These are phyloP conservation scores for Ramularia endophylla DNA, from an alignment of 2,329 filamentous ascomycete species.

Conservation along the genomic window DNA sequence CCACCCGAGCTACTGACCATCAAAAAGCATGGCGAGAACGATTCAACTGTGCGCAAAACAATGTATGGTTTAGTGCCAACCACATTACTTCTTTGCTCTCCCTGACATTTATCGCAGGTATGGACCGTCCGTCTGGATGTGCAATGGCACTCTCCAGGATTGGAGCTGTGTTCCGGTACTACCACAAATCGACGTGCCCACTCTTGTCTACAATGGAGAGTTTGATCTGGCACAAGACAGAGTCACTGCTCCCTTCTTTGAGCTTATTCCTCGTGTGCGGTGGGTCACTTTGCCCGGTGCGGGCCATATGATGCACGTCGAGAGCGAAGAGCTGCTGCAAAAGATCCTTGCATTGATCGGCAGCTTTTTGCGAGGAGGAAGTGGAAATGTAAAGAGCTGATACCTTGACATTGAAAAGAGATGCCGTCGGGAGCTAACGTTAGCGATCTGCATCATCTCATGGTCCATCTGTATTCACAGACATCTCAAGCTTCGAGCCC, in stretches of 20 bases:
- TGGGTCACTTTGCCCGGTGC: slow-evolving; percentile 24
- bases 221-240: slow-evolving; percentile 28
- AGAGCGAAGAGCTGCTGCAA: not conserved
- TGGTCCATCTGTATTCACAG: too few relatives aligned
- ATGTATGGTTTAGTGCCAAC: too few relatives aligned
- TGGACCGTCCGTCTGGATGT: not conserved
- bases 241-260: slow-evolving; percentile 26
- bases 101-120: not conserved
- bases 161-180: slow-evolving; percentile 8
- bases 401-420: too few relatives aligned
- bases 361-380: not conserved
- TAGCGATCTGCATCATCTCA: too few relatives aligned
- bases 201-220: slow-evolving; percentile 32
- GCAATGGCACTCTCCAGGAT: not conserved
- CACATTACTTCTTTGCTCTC: too few relatives aligned
- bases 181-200: slow-evolving; percentile 30
- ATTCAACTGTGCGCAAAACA: not conserved
- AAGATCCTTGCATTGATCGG: not conserved
- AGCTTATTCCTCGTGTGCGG: slow-evolving; percentile 29
- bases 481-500: too few relatives aligned
- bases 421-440: too few relatives aligned
- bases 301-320: slow-evolving; percentile 6
- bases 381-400: too few relatives aligned
- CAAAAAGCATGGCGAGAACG: not conserved
- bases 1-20: not conserved